Conservation (phyloP, 1,139 yeast species). For the Candida tunisiensis region DNA sequence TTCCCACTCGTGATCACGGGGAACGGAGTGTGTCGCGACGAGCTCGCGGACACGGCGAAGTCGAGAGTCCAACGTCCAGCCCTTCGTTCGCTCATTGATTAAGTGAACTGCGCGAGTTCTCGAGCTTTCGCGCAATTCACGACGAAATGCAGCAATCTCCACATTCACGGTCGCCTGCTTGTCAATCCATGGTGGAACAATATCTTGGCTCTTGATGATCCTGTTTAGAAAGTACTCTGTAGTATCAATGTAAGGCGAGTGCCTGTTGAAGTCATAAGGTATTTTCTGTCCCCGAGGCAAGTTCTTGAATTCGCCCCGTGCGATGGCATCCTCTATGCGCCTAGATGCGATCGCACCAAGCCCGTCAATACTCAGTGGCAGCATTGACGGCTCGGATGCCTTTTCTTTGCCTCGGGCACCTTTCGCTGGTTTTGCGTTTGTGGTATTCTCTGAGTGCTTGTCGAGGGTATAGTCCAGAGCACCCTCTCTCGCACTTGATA, state of each 20-base stretch:
- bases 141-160: slow-evolving; percentile 30
- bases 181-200: slow-evolving; percentile 82
- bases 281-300: slow-evolving; percentile 45
- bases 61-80: too few species aligned
- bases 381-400: neutral
- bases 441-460: slow-evolving; percentile 11
- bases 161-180: slow-evolving; percentile 43
- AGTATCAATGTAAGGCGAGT: slow-evolving; percentile 31
- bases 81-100: neutral
- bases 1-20: slow-evolving; percentile 23
- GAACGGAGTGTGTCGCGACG: too few species aligned
- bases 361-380: slow-evolving; percentile 1
- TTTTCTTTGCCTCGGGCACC: slow-evolving; percentile 1
- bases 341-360: slow-evolving; percentile 54
- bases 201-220: slow-evolving; percentile 58
- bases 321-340: slow-evolving; percentile 55
- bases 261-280: slow-evolving; percentile 18
- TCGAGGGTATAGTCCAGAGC: slow-evolving; percentile 46
- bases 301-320: slow-evolving; percentile 50
- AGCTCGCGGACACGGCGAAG: too few species aligned
- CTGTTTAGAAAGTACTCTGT: slow-evolving; percentile 57
- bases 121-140: slow-evolving; percentile 5
- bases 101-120: neutral
- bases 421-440: slow-evolving; percentile 1
- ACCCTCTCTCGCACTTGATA: slow-evolving; percentile 45